Evolutionary conservation across 371 early-diverging fungal species (phyloP).

Genomic region (Mortierella sp.): DNA sequence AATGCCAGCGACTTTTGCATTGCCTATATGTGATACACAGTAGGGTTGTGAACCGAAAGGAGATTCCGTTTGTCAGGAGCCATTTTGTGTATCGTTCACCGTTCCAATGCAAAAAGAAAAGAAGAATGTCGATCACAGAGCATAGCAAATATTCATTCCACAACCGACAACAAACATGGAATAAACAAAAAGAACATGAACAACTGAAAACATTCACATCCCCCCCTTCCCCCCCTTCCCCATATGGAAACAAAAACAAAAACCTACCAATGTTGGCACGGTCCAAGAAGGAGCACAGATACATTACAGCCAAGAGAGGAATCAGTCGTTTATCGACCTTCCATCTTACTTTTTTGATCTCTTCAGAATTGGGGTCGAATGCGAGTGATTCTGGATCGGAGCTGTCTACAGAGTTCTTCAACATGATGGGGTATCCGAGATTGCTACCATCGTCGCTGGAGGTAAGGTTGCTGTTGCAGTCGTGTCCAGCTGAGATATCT

Average conservation of each 20-base stretch:
- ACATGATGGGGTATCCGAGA: neutral
- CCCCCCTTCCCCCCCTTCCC: neutral
- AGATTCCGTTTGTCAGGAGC: neutral
- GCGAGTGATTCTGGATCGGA: neutral
- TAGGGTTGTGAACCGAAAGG: neutral
- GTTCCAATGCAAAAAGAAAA: neutral
- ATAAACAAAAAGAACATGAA: neutral
- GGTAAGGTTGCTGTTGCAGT: neutral
- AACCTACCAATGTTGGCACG: constrained; percentile 71
- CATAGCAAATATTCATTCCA: neutral
- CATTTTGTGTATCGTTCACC: too few species aligned
- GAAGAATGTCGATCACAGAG: neutral
- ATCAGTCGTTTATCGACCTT: constrained; percentile 64
- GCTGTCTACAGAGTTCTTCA: neutral
- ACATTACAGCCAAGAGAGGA: constrained; percentile 66
- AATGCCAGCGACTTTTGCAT: constrained; percentile 61
- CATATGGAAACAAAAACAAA: neutral
- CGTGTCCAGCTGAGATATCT: neutral
- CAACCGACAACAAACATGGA: neutral
- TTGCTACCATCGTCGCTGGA: neutral
- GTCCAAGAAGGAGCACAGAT: constrained; percentile 70
- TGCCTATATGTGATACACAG: constrained; percentile 13
- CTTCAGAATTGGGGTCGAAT: constrained; percentile 39
- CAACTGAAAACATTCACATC: neutral
- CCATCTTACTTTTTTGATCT: constrained; percentile 50